Base-by-base conservation (phyloP, 345 rosid species). In the Passiflora organensis region DNA sequence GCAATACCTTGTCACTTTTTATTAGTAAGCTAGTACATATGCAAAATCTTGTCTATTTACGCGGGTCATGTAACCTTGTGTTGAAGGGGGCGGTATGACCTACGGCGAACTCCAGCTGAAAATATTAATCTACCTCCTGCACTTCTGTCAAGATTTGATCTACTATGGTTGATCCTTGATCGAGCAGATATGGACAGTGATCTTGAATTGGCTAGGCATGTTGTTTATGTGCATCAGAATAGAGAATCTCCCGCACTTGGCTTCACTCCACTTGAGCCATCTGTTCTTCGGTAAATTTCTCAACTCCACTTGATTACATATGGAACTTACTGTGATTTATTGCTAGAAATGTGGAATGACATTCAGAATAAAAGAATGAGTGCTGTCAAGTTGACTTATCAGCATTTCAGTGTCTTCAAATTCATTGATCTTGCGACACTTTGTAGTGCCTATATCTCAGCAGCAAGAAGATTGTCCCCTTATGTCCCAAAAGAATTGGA, bases 81-180 rank as follows among this genome's bases (percentile, higher is more conserved):
- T 47, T 81, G 73, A 51, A 93, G 95, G 99, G 99, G 97, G 61
- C 77, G 99, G 83, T 89, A 89, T 62, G 96, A 89, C 60, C 72
- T 86, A 49, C 76, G 95, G 39, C 86, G 96, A 78, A 93, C 95
- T 46, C 99, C 99, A 43, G 96, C 96, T 24, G 96, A 93, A 76
- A 93, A 89, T 73, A 86, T 93, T 47, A 93, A 89, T 69, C 85
- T 93, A 50, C 99, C 99, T 62, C 95, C 96, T 24, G 99, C 99
- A 46, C 91, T 93, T 53, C 82, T 93, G 25, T 93, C 95, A 55
- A 79, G 96, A 72, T 89, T 93, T 60, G 99, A 89, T 72, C 87
- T 93, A 59, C 74, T 89, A 53, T 89, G 97, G 99, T 59, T 93
- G 83, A 93, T 93, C 67, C 80, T 89, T 55, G 99, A 93, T 75